Evolutionary conservation across 148 eudicot genomes (phyloP).

Genomic region (Talinum fruticosum): DNA sequence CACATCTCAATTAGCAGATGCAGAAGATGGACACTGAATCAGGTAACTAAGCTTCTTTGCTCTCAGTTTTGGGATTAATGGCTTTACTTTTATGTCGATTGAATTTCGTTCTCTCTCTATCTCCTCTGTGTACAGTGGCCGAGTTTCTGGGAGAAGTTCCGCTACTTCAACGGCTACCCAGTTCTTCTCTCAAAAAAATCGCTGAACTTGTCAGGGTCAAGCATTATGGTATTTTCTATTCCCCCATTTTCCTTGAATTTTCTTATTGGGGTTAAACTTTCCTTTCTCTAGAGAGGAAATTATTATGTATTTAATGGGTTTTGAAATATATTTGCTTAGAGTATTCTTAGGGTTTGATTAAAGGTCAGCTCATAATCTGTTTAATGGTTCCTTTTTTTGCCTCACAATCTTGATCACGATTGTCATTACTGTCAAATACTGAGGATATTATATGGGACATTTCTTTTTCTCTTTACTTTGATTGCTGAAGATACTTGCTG

Average conservation of each 20-base stretch:
- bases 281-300: too few relatives aligned
- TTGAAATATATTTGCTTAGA: too few relatives aligned
- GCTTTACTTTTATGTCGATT: not conserved
- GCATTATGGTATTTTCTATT: slow-evolving; percentile 43
- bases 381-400: too few relatives aligned
- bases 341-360: not conserved
- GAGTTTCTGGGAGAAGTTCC: slow-evolving; percentile 75
- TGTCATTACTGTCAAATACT: too few relatives aligned
- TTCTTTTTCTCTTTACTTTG: too few relatives aligned
- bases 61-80: not conserved
- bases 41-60: slow-evolving; percentile 17
- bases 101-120: not conserved
- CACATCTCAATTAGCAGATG: not conserved
- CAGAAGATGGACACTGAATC: slow-evolving; percentile 37
- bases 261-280: too few relatives aligned
- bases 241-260: not conserved
- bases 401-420: too few relatives aligned
- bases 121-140: slow-evolving; percentile 44
- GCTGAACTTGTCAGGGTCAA: slow-evolving; percentile 46
- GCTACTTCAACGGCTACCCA: slow-evolving; percentile 73
- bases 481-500: too few relatives aligned
- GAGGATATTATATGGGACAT: too few relatives aligned
- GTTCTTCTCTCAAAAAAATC: slow-evolving; percentile 64
- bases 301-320: too few relatives aligned
- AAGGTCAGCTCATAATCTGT: not conserved